These are phyloP conservation scores for Rhododendron molle DNA, from an alignment of 148 eudicot genomes.

Conservation along the genomic window DNA sequence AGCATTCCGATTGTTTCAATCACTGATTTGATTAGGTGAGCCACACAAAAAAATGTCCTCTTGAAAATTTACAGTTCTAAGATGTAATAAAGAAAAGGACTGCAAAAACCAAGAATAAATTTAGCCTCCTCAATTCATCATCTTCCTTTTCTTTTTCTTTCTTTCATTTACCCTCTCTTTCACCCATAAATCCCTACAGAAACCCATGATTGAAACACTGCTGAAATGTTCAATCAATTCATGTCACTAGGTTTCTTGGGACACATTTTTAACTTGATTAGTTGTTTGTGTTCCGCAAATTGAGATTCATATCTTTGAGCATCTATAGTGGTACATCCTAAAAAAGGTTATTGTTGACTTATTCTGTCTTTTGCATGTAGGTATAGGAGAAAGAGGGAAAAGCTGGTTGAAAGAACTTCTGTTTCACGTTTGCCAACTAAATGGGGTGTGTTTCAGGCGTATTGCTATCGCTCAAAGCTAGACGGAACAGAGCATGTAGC, in stretches of 20 bases:
- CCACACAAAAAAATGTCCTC: neutral
- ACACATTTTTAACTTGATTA: neutral
- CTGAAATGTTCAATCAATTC: neutral
- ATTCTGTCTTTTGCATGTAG: conserved; percentile 28
- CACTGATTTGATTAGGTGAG: conserved; percentile 85
- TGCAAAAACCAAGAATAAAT: neutral
- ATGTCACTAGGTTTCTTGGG: neutral
- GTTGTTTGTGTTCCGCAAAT: neutral
- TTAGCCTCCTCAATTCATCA: neutral
- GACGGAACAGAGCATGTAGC: conserved; percentile 85
- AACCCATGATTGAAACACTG: neutral
- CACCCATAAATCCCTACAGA: neutral
- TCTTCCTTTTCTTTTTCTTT: neutral
- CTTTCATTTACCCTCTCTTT: neutral
- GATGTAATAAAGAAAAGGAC: neutral
- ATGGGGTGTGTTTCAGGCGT: conserved; percentile 77
- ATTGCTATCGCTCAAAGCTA: conserved; percentile 66
- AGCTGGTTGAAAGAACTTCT: conserved; percentile 63
- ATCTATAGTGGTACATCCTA: neutral
- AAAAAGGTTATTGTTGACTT: neutral
- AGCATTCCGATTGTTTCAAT: conserved; percentile 69
- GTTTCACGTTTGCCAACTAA: conserved; percentile 67
- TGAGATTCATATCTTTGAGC: neutral
- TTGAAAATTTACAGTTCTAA: neutral
- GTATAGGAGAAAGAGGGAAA: conserved; percentile 85